Conservation (phyloP, 768 basidiomycete genomes). For the Strobilomyces confusus region DNA sequence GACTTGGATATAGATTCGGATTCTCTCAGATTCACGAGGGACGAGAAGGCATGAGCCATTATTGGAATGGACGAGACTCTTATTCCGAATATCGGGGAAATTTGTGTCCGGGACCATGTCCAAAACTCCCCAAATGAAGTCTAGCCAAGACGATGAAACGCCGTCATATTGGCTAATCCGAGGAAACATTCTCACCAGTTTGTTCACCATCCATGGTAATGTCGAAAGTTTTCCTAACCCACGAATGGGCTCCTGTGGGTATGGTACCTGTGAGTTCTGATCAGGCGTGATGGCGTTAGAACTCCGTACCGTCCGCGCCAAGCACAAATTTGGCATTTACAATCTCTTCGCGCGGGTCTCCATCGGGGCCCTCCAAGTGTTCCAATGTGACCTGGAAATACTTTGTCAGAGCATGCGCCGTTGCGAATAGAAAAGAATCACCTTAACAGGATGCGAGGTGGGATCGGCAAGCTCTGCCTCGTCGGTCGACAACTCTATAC, state of each 20-base stretch:
- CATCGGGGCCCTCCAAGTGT: slow-evolving; percentile 25
- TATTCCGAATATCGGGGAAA: slow-evolving; percentile 52
- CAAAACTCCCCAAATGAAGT: slow-evolving; percentile 42
- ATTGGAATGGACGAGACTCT: slow-evolving; percentile 46
- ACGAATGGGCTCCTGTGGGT: slow-evolving; percentile 68
- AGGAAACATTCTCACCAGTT: slow-evolving; percentile 28
- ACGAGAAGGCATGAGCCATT: slow-evolving; percentile 49
- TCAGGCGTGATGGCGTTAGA: not conserved
- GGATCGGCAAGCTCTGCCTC: slow-evolving; percentile 21
- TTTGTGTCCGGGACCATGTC: slow-evolving; percentile 46
- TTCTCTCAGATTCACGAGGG: slow-evolving; percentile 45
- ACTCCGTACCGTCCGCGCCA: slow-evolving; percentile 61
- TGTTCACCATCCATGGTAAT: slow-evolving; percentile 79
- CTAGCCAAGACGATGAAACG: slow-evolving; percentile 17
- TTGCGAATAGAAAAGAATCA: not conserved
- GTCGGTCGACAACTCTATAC: slow-evolving; percentile 27
- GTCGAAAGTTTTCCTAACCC: slow-evolving; percentile 66
- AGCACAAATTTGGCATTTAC: slow-evolving; percentile 72
- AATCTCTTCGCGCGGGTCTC: slow-evolving; percentile 43
- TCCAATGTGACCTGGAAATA: slow-evolving; percentile 19
- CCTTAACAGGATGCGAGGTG: slow-evolving; percentile 23
- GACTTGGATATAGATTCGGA: slow-evolving; percentile 53
- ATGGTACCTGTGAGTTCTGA: slow-evolving; percentile 1
- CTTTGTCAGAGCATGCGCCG: not conserved
- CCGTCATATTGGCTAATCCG: not conserved